phyloP scores from a whole-genome alignment of 306 rosid species.

The Parietaria judaica region DNA sequence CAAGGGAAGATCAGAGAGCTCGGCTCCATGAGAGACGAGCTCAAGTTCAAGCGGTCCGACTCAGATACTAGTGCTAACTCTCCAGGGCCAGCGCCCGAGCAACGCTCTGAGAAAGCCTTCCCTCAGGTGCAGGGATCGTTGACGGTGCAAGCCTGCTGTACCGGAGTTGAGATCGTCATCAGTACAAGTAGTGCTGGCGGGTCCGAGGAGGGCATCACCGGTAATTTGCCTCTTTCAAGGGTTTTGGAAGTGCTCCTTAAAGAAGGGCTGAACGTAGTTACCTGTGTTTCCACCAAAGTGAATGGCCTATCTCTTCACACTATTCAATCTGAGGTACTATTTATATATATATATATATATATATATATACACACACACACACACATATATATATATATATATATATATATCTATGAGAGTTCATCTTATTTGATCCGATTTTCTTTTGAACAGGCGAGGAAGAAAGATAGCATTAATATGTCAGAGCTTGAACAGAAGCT shows the following conservation, averaged over 20 bases:
- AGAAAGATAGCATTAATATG: constrained; percentile 21
- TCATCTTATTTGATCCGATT: neutral
- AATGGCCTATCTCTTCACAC: constrained; percentile 42
- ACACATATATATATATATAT: neutral
- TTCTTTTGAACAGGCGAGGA: constrained; percentile 31
- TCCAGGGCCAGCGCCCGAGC: neutral
- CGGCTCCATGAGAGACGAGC: constrained; percentile 35
- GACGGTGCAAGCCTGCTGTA: constrained; percentile 27
- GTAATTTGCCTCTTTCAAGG: constrained; percentile 24
- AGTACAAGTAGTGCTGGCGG: constrained; percentile 3
- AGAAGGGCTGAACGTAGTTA: constrained; percentile 38
- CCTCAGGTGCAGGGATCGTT: constrained; percentile 7
- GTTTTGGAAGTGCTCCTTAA: constrained; percentile 29
- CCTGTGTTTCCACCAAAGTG: constrained; percentile 32
- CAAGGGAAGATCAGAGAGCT: constrained; percentile 39
- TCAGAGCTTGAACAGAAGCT: constrained; percentile 43
- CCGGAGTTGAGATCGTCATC: constrained; percentile 35
- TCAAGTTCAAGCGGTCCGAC: constrained; percentile 23
- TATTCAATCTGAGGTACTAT: constrained; percentile 42
- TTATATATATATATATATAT: neutral
- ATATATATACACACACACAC: neutral
- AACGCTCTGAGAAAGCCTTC: neutral
- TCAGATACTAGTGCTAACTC: neutral
- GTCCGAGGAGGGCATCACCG: constrained; percentile 19
- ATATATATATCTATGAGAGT: neutral